A percentile compares a stretch with the other conserved stretches of the same genome.
phyloP scores from a whole-genome alignment of 768 basidiomycete species.

The Tricholoma bakamatsutake region DNA sequence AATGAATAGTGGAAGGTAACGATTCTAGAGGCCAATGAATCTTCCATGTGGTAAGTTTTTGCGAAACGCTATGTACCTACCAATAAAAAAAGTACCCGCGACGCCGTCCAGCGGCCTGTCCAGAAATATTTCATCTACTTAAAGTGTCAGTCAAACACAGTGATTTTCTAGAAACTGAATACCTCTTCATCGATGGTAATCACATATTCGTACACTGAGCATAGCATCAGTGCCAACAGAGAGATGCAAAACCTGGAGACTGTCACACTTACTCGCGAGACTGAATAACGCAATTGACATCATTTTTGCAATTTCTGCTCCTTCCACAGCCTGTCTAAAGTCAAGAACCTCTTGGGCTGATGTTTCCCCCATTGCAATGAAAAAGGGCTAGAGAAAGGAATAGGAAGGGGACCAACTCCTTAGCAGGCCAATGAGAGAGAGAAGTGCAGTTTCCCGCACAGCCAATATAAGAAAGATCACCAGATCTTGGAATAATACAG shows the following conservation, averaged over 20 bases:
- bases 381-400: not conserved
- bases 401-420: constrained; percentile 4
- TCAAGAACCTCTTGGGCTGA: not conserved
- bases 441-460: not conserved
- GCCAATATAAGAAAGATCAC: not conserved
- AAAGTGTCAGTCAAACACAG: not conserved
- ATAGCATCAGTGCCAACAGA: not conserved
- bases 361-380: not conserved
- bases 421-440: constrained; percentile 1
- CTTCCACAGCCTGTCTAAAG: constrained; percentile 9
- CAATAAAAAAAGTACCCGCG: constrained; percentile 31
- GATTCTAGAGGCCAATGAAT: constrained; percentile 20
- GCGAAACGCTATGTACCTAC: constrained; percentile 17
- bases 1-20: constrained; percentile 23
- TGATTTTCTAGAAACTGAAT: not conserved
- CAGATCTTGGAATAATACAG: not conserved
- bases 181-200: constrained; percentile 37
- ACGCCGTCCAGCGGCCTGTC: constrained; percentile 29
- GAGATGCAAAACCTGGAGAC: not conserved
- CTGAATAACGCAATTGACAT: constrained; percentile 14
- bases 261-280: constrained; percentile 8
- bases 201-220: constrained; percentile 25
- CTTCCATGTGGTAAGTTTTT: not conserved
- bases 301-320: constrained; percentile 12
- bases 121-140: constrained; percentile 34